phyloP scores from a whole-genome alignment of 306 rosid species.

The Urtica urens region DNA sequence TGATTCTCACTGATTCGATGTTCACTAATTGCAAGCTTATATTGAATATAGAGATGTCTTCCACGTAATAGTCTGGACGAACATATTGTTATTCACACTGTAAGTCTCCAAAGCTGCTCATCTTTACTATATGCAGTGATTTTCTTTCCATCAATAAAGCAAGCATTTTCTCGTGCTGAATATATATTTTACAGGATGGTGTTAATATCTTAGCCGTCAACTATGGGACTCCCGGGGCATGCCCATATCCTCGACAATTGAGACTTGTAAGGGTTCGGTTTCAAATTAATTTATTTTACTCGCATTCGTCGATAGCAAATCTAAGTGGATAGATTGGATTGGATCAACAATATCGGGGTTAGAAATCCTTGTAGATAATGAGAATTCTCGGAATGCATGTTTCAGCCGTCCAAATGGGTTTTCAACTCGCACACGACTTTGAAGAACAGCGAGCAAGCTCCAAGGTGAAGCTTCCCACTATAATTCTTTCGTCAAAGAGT shows the following conservation, averaged over 20 bases:
- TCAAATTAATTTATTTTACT: conserved; percentile 5
- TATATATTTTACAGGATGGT: conserved; percentile 62
- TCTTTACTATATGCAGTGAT: neutral
- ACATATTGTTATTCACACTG: conserved; percentile 78
- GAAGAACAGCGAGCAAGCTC: conserved; percentile 89
- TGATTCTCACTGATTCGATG: conserved; percentile 6
- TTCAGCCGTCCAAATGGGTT: conserved; percentile 85
- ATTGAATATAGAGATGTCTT: conserved; percentile 76
- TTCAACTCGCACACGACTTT: conserved; percentile 74
- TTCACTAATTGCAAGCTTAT: conserved; percentile 8
- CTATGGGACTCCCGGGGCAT: conserved; percentile 78
- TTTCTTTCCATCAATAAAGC: conserved; percentile 9
- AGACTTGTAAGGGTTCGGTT: conserved; percentile 67
- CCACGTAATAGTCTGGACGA: conserved; percentile 78
- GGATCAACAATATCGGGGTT: too few species aligned
- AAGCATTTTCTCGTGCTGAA: conserved; percentile 7
- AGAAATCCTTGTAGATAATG: too few species aligned
- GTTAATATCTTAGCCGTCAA: conserved; percentile 71
- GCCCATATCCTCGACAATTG: conserved; percentile 73
- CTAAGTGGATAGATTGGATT: neutral
- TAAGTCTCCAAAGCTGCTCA: conserved; percentile 21
- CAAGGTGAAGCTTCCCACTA: conserved; percentile 42
- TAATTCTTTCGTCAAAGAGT: neutral
- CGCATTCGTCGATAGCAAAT: conserved; percentile 6
- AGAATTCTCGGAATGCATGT: too few species aligned